Evolutionary conservation across 257 asterid species (phyloP), one percentile per base, ranked within the genome.

Genomic region (Jacaranda copaia): DNA sequence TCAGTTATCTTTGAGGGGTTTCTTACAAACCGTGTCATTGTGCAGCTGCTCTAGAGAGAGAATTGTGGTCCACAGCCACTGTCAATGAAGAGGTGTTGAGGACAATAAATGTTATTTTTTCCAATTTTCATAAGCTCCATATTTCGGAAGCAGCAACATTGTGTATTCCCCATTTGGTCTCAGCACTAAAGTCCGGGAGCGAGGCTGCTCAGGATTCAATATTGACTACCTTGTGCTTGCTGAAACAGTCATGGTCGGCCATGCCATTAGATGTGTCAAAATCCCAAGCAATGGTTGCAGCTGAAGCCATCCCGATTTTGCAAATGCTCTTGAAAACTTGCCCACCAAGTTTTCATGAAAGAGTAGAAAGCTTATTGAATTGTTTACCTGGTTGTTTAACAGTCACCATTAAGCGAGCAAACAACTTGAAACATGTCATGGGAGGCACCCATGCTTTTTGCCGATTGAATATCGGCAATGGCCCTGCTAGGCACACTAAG

Each of bases 1-100:
- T 45, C 42, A 46, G 65, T 55, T 56, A 15, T 67, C 58, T 51
- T 73, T 62, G 32, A 57, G 14, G 65, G 19, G 13, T 69, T 75
- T 67, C 69, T 65, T 35, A 70, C 63, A 74, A 76, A 10, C 40
- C 35, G 5, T 77, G 70, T 80, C 77, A 70, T 82, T 81, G 32
- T 83, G 91, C 94, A 93, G 98, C 89, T 80, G 91, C 94, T 63
- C 79, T 93, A 79, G 98, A 93, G 88, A 93, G 87, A 83, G 95
- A 89, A 73, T 56, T 87, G 60, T 80, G 85, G 90, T 83, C 93
- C 68, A 76, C 85, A 38, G 84, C 91, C 68, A 81, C 90, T 43
- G 86, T 79, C 63, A 91, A 86, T 71, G 98, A 89, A 84, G 94
- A 91, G 84, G 87, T 91, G 74, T 79, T 93, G 81, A 87, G 72